Evolutionary conservation across 495 filamentous ascomycete species (phyloP).

Genomic region (Xeromyces bisporus): DNA sequence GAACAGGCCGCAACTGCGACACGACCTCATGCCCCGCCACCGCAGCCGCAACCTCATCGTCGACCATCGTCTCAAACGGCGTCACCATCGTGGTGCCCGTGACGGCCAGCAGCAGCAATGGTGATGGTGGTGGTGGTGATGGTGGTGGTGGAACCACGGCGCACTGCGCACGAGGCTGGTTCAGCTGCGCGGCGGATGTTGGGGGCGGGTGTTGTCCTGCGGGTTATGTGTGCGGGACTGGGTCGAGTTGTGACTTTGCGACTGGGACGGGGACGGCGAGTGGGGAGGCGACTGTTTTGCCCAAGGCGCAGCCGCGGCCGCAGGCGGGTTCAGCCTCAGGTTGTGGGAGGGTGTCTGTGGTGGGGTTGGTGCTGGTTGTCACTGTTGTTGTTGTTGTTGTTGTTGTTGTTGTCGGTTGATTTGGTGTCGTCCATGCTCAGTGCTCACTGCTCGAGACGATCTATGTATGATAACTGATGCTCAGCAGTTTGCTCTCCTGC

Average conservation of each 20-base stretch:
- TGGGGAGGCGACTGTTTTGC: too few relatives aligned
- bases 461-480: too few relatives aligned
- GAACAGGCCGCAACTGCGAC: constrained; percentile 67
- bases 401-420: too few relatives aligned
- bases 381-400: background rate
- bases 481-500: too few relatives aligned
- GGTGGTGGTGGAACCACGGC: constrained; percentile 11
- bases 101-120: constrained; percentile 22
- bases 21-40: constrained; percentile 48
- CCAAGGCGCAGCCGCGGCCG: constrained; percentile 34
- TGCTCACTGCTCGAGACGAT: too few relatives aligned
- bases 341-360: background rate
- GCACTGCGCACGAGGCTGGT: constrained; percentile 64
- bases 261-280: constrained; percentile 27
- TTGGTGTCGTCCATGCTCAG: too few relatives aligned
- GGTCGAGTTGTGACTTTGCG: constrained; percentile 43
- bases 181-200: constrained; percentile 43
- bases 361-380: background rate
- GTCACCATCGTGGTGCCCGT: constrained; percentile 51
- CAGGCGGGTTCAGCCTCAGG: too few relatives aligned
- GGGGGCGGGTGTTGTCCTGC: constrained; percentile 67
- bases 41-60: constrained; percentile 27
- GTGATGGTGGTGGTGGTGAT: constrained; percentile 14
- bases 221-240: constrained; percentile 60
- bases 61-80: constrained; percentile 44